phyloP scores from a whole-genome alignment of 2,329 filamentous ascomycete genomes.

The Aspergillus transmontanensis region DNA sequence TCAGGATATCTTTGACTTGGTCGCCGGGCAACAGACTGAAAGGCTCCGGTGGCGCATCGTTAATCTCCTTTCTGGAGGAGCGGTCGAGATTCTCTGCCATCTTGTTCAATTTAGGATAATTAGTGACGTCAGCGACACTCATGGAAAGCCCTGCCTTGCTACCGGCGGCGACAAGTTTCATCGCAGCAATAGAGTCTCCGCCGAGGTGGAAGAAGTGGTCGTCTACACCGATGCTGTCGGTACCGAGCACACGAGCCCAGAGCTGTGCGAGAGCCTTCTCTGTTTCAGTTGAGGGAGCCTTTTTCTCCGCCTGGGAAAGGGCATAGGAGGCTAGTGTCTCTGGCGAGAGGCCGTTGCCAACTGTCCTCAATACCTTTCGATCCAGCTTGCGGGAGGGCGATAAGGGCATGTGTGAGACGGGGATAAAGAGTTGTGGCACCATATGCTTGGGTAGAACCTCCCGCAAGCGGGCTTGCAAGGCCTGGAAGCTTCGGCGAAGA shows the following conservation, averaged over 20 bases:
- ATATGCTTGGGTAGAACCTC: slow-evolving; percentile 8
- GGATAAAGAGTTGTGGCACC: slow-evolving; percentile 10
- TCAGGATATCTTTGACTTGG: neutral
- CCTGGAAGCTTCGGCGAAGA: neutral
- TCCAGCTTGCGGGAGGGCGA: slow-evolving; percentile 10
- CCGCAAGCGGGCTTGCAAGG: neutral
- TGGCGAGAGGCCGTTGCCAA: neutral
- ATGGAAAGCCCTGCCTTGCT: neutral
- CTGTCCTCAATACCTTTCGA: neutral
- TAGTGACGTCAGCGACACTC: neutral
- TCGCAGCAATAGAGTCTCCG: slow-evolving; percentile 31
- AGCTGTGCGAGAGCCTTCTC: neutral
- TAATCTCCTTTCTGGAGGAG: neutral
- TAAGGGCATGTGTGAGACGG: slow-evolving; percentile 6
- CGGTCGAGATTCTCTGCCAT: neutral
- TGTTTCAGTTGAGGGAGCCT: neutral
- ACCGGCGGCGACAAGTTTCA: slow-evolving; percentile 11
- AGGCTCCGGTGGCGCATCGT: neutral
- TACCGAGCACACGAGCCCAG: slow-evolving; percentile 4
- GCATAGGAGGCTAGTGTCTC: neutral
- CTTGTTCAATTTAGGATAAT: neutral
- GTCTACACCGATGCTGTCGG: neutral
- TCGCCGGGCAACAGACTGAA: neutral
- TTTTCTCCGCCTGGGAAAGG: neutral
- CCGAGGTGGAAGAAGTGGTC: slow-evolving; percentile 32